Evolutionary conservation across 2,329 filamentous ascomycete genomes (phyloP).

Genomic region (Blastomyces silverae): DNA sequence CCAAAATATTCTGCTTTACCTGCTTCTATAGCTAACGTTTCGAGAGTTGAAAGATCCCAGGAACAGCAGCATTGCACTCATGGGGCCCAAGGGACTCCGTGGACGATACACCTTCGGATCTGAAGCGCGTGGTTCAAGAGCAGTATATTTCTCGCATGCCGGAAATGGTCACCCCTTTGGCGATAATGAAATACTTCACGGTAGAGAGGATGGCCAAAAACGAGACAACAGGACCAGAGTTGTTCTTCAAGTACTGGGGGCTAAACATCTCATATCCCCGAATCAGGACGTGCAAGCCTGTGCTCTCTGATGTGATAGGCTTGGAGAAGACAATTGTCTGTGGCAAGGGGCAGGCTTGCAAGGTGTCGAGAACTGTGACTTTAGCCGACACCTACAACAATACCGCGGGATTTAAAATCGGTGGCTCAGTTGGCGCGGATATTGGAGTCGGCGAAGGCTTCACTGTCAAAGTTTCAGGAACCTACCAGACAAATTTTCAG

Average conservation of each 20-base stretch:
- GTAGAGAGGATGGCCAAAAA: conserved; percentile 4
- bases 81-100: background rate
- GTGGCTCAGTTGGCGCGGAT: background rate
- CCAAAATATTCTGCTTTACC: background rate
- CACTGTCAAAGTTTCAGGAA: background rate
- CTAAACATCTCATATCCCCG: background rate
- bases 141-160: background rate
- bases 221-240: background rate
- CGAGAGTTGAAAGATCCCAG: background rate
- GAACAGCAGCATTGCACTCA: background rate
- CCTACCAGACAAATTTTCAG: conserved; percentile 4
- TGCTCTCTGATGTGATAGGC: background rate
- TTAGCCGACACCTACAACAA: background rate
- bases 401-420: background rate
- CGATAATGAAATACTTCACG: conserved; percentile 2
- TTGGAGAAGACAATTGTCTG: background rate
- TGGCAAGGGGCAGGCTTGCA: background rate
- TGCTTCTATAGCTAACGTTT: background rate
- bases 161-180: background rate
- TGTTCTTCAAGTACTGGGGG: background rate
- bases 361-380: background rate
- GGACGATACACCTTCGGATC: background rate
- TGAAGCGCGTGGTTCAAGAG: background rate
- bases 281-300: background rate
- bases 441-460: background rate